phyloP scores from a whole-genome alignment of 2,329 filamentous ascomycete species.

The Fusarium incarnatum region DNA sequence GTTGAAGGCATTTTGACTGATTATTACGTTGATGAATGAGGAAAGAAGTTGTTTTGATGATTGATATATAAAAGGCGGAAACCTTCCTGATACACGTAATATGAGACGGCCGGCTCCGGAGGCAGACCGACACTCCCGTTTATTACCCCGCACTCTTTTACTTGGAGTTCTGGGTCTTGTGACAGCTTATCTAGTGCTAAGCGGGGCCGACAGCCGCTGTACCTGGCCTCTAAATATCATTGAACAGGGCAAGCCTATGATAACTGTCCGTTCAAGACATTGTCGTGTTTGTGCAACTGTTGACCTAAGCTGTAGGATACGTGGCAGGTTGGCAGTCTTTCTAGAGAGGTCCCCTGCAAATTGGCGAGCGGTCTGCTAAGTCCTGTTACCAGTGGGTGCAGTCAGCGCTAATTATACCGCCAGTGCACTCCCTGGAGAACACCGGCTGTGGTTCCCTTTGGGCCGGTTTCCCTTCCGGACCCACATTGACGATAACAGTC shows the following conservation, averaged over 20 bases:
- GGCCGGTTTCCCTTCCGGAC: neutral
- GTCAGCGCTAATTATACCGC: neutral
- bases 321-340: neutral
- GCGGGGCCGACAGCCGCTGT: conserved; percentile 13
- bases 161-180: conserved; percentile 10
- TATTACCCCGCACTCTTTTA: conserved; percentile 29
- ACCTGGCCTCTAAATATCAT: neutral
- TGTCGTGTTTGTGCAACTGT: neutral
- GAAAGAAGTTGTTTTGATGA: neutral
- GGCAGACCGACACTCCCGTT: conserved; percentile 27
- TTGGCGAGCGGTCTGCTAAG: neutral
- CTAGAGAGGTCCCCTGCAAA: neutral
- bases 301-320: neutral
- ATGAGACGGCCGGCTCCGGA: conserved; percentile 33
- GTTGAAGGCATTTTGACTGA: conserved; percentile 27
- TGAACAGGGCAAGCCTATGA: neutral
- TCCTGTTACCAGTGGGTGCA: neutral
- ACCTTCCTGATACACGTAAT: conserved; percentile 22
- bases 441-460: neutral
- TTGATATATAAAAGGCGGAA: conserved; percentile 16
- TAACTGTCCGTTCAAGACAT: neutral
- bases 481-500: neutral
- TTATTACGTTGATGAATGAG: neutral
- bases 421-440: neutral
- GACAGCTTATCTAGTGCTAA: conserved; percentile 19